Base-by-base conservation (phyloP, 768 basidiomycete genomes). In the Auricularia sp. region DNA sequence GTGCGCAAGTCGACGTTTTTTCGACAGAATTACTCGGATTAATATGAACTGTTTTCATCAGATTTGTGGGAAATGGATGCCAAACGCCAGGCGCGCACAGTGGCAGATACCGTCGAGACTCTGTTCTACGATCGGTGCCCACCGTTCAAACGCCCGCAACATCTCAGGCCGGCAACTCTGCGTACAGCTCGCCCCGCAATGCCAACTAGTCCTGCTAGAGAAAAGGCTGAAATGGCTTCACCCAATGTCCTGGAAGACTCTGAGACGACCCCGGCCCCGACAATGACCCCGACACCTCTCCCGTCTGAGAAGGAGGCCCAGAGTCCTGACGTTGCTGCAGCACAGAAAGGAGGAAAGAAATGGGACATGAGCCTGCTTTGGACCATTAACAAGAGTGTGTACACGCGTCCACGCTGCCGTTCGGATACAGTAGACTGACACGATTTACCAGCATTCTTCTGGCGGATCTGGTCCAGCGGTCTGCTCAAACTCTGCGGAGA, bases 61-160 rank as follows among this genome's bases (percentile, higher is more conserved):
- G 85, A 86, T 70, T 71, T 86, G 47, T 85, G 83, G 82, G 71
- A 77, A 58, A 76, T 86, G 4, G 82, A 82, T 0, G 64, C 71
- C 0, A 45, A 70, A 5, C 73, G 74, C 5, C 74, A 77, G 37
- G 80, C 82, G 2, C 71, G 70, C 1, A 65, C 69, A 8, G 71
- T 82, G 14, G 79, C 81, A 18, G 77, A 80, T 62, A 66, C 66
- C 2, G 70, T 85, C 3, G 82, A 84, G 65, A 64, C 67, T 11
- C 75, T 77, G 61, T 85, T 83, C 67, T 85, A 81, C 67, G 66
- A 59, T 24, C 56, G 56, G 11, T 59, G 56, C 18, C 56, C 56
- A 6, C 56, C 56, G 7, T 59, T 59, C 56, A 59, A 59, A 29
- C 24, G 56, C 24, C 56, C 56, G 6, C 56, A 59, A 24, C 56